Base-by-base conservation (phyloP, 2,329 filamentous ascomycete genomes). In the Pestalotiopsis fici region DNA sequence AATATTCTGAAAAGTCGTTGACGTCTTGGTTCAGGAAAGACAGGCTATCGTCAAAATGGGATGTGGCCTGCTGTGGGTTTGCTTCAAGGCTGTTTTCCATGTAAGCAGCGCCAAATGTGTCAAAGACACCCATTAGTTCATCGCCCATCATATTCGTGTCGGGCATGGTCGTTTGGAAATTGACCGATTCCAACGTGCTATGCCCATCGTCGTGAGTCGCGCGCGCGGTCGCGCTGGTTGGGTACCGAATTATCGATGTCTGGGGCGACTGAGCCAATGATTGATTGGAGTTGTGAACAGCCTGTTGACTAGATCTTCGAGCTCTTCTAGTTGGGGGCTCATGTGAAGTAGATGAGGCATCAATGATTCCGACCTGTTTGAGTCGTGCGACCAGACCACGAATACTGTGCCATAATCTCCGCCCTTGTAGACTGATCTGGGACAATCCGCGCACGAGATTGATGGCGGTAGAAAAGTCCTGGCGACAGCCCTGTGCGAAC, bases 101-200 rank as follows among this genome's bases (percentile, higher is more conserved):
- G 47, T 64, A 64, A n/a, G 31, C 43, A 21, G 37, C 18, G 11
- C 63, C 54, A n/a, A 65, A 65, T 25, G 55, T 50, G 27, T 65
- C 55, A 47, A 65, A 65, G 12, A 65, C 31, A 3, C 55, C 63
- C 50, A 65, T 39, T 3, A 65, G 31, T 25, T 65, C 63, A 27
- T 65, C 55, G 54, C 63, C 63, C 55, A 65, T 65, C 15, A 31
- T 27, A 31, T 59, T 57, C 31, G 57, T 65, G 37, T 65, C 63
- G 13, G 63, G 63, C 28, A 37, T 28, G 7, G 50, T 21, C 21
- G 50, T 31, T 13, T 59, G 13, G n/a, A 65, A 59, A 6, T 57
- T 31, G 13, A 18, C 23, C 12, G 39, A 21, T 31, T n/a, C 21
- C 11, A 23, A 18, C 9, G 12, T 12, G 27, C 12, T 13, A 12